Evolutionary conservation across 352 stramenopile genomes (phyloP), one percentile per base, ranked within the genome.

Genomic region (Phytopythium kandeliae): DNA sequence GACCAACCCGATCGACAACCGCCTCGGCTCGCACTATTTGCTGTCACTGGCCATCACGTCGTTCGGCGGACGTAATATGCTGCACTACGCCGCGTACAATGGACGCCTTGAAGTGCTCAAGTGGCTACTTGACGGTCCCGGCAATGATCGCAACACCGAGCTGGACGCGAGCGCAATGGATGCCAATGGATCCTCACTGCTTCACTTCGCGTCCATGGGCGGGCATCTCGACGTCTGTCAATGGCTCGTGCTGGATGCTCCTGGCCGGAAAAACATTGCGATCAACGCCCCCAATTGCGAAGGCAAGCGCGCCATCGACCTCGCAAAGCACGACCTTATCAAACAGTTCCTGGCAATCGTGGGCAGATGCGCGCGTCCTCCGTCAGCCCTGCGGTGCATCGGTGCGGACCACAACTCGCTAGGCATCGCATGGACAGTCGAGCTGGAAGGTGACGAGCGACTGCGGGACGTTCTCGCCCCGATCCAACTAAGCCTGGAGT

Each of bases 41-140:
- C 17, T 69, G 7, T 41, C 58, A 17, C 63, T 88, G 49, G 57
- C 60, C 2, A 71, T 81, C 51, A 74, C 74, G 15, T 85, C 78
- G 2, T 79, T 83, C 22, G 82, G 73, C 24, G 75, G 75, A 21
- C 69, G 78, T 0, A 87, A 76, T 30, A 62, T 82, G 45, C 71
- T 89, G 22, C 78, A 89, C 34, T 89, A 89, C 38, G 78, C 78
- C 7, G 67, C 75, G 7, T 86, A 80, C 62, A 89, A 89, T 24
- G 70, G 71, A 3, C 71, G 60, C 0, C 41, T 85, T 15, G 24
- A 58, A 35, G 63, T 82, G 21, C 48, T 89, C 5, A 57, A 80
- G 34, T 87, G 73, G 73, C 53, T 85, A 3, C 48, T 86, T 16
- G 44, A 54, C 12, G 44, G 53, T 4, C 15, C 37, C 4, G 57